Evolutionary conservation across 1,284 basidiomycete species (phyloP), one percentile per base, ranked within the genome.

Genomic region (Agroathelia rolfsii): DNA sequence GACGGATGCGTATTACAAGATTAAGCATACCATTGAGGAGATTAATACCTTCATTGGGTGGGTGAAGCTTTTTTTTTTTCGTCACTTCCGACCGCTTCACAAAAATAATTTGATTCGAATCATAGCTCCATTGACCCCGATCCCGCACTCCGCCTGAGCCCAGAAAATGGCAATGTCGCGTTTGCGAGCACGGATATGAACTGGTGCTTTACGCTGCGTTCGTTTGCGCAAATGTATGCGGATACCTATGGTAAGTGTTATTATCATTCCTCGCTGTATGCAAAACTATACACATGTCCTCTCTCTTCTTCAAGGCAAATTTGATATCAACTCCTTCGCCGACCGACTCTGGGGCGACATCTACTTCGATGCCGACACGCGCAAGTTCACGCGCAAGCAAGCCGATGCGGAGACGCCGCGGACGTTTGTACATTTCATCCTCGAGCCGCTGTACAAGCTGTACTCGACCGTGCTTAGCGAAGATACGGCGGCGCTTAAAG

Each of bases 21-120:
- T 98, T 46, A 95, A 90, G 56, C 94, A 97, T 52, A 95, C 94
- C 4, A 94, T 99, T 39, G 95, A 98, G 53, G 95, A 98, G 56
- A 83, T 99, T 40, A 99, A 99, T 58, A 86, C 83, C 2, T 79
- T 92, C 55, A 94, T 96, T 47, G 83, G 86, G 83, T 88, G 37
- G 38, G 64, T 50, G 14, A 19, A 8, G 16, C 41, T 37, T 28
- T 9, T 9, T 41, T 19, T 38, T 3, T 13, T 6, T n/a, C n/a
- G n/a, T n/a, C n/a, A n/a, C n/a, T n/a, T n/a, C n/a, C n/a, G n/a
- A n/a, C n/a, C n/a, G n/a, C n/a, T n/a, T n/a, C n/a, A n/a, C n/a
- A 17, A 16, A 26, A 19, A 6, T n/a, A 24, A 2, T 12, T 15
- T 40, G 6, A 13, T 30, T 18, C 32, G 12, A 26, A 30, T 5